Evolutionary conservation across 352 stramenopile genomes (phyloP).

Genomic region (Phytophthora melonis): DNA sequence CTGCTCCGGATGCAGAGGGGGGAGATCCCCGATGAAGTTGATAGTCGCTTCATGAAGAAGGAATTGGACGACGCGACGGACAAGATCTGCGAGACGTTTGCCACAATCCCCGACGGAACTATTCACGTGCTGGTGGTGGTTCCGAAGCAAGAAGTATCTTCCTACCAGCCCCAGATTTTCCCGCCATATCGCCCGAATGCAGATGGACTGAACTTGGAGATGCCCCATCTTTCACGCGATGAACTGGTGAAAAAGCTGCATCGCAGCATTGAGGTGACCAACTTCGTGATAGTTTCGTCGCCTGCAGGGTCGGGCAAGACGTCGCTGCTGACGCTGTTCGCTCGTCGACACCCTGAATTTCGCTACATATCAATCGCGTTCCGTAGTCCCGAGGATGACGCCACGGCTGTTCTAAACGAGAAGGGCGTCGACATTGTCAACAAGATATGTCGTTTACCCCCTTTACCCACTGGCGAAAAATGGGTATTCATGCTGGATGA

Average conservation of each 20-base stretch:
- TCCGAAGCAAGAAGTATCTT: too few species aligned
- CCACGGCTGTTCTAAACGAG: background rate
- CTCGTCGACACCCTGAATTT: conserved; percentile 12
- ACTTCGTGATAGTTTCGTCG: conserved; percentile 2
- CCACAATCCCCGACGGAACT: background rate
- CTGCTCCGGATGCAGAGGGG: conserved; percentile 5
- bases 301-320: conserved; percentile 6
- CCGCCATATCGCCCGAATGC: background rate
- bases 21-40: conserved; percentile 7
- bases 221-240: conserved; percentile 23
- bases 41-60: conserved; percentile 5
- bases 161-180: conserved; percentile 2
- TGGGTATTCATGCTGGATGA: conserved; percentile 21
- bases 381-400: background rate
- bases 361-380: conserved; percentile 9
- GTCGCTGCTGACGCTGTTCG: conserved; percentile 23
- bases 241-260: conserved; percentile 12
- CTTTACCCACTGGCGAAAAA: conserved; percentile 8
- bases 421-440: background rate
- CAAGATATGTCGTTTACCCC: background rate
- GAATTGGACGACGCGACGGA: background rate
- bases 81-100: conserved; percentile 7
- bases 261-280: background rate
- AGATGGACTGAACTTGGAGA: conserved; percentile 14
- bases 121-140: conserved; percentile 1